Evolutionary conservation across 345 rosid genomes (phyloP), one percentile per base, ranked within the genome.

Genomic region (Arabidopsis suecica): DNA sequence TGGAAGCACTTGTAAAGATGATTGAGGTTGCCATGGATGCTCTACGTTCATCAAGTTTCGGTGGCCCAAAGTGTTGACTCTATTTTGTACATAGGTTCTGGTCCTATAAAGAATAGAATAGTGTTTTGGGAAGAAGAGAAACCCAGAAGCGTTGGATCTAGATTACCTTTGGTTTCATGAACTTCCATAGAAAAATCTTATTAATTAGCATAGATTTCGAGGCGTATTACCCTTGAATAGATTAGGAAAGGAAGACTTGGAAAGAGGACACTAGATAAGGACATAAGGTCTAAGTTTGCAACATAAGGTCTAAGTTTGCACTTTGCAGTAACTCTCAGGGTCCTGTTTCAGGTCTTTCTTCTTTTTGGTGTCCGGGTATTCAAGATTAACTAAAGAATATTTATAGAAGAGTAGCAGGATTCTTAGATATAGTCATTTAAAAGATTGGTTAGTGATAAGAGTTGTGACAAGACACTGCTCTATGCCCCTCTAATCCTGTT

Each of bases 11-110:
- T 49, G 47, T 93, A 79, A 68, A 72, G 67, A 70, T 84, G 81
- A 88, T 88, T 79, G 86, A 80, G 80, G 83, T 63, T 36, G 89
- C 93, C 51, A 77, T 77, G 84, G 84, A 82, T 79, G 86, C 88
- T 69, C 78, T 88, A 74, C 78, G 74, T 68, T 77, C 73, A 66
- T 72, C 69, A 59, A 49, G 32, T n/a, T 23, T 11, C 22, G 68
- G 69, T 72, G 81, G 69, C 66, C 79, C 76, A 71, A 84, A 81
- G 82, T 82, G 86, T 68, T 84, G 77, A 81, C 61, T 75, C 78
- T 60, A 54, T 72, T 37, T 58, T 70, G 74, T 82, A 82, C 72
- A 83, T 83, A 78, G 69, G 69, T 64, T 59, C 64, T 71, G 68
- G 68, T 71, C 76, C 67, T 70, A 30, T 33, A 72, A 77, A 48